A percentile compares a stretch with the other conserved stretches of the same genome.
Evolutionary conservation across 1,139 yeast species (phyloP).

Genomic region (Diutina catenulata): DNA sequence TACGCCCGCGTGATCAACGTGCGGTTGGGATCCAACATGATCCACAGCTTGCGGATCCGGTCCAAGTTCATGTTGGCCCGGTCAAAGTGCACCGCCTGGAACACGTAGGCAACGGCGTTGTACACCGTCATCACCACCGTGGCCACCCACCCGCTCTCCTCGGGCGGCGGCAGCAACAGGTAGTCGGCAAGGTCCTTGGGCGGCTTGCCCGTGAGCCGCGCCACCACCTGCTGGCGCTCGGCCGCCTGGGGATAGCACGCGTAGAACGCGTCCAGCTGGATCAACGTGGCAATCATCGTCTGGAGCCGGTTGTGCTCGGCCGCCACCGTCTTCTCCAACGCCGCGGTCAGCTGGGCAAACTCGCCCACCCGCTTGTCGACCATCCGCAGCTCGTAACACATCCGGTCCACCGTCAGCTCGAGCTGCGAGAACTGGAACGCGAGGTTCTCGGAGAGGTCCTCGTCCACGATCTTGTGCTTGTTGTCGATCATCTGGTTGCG

Average conservation of each 20-base stretch:
- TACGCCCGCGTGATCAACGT: conserved; percentile 27
- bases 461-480: conserved; percentile 21
- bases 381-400: conserved; percentile 70
- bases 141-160: neutral
- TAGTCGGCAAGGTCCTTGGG: neutral
- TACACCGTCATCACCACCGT: neutral
- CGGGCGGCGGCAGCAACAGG: no score
- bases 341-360: conserved; percentile 52
- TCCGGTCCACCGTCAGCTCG: conserved; percentile 59
- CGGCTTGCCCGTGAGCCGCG: conserved; percentile 15
- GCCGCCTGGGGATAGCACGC: conserved; percentile 18
- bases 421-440: conserved; percentile 47
- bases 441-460: conserved; percentile 22
- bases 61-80: conserved; percentile 33
- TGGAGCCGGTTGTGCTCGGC: conserved; percentile 20
- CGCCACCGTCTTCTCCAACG: conserved; percentile 32
- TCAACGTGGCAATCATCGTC: conserved; percentile 24
- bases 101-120: conserved; percentile 3
- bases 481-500: conserved; percentile 18
- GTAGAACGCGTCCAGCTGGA: conserved; percentile 22
- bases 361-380: conserved; percentile 67
- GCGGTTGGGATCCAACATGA: conserved; percentile 33
- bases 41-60: conserved; percentile 32
- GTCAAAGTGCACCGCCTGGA: conserved; percentile 16
- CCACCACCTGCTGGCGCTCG: conserved; percentile 19